These are phyloP conservation scores for Pseudozyma tsukubaensis DNA, from an alignment of 1,284 basidiomycete genomes.

Conservation along the genomic window DNA sequence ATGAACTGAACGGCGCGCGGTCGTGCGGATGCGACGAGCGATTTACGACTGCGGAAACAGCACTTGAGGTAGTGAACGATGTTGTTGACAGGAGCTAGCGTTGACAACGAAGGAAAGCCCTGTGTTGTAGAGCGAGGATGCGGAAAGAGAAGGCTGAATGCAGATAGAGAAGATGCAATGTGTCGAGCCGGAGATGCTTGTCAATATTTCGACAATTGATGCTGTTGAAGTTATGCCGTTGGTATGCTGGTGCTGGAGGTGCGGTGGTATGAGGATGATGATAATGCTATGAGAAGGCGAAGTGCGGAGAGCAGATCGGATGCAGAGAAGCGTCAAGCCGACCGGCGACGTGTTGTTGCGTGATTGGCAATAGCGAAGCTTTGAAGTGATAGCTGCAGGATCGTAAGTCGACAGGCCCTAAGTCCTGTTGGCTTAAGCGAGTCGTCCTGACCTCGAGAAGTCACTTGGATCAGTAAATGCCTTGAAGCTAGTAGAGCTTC, in stretches of 20 bases:
- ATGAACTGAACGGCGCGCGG: too few species aligned
- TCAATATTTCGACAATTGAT: not conserved
- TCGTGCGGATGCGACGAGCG: too few species aligned
- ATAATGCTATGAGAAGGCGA: not conserved
- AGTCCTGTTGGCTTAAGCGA: too few species aligned
- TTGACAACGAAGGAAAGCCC: not conserved
- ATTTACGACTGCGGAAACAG: too few species aligned
- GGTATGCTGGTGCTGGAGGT: not conserved
- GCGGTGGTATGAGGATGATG: not conserved
- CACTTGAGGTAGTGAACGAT: too few species aligned
- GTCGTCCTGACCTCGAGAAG: too few species aligned
- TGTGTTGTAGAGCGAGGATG: not conserved
- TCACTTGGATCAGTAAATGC: too few species aligned
- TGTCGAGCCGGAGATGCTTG: not conserved
- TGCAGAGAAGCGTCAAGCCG: conserved; percentile 12
- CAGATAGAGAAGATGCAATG: not conserved
- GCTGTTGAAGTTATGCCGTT: conserved; percentile 2
- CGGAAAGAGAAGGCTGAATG: not conserved
- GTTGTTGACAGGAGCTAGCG: too few species aligned
- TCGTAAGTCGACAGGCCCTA: too few species aligned
- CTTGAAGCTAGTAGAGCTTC: too few species aligned
- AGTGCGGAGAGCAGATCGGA: not conserved
- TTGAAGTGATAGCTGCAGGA: not conserved
- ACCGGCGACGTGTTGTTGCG: conserved; percentile 18
- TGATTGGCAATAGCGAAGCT: conserved; percentile 1